A percentile compares a stretch with the other conserved stretches of the same genome.
Evolutionary conservation across 169 alveolate species (phyloP).

Genomic region (Eimeria sp.): DNA sequence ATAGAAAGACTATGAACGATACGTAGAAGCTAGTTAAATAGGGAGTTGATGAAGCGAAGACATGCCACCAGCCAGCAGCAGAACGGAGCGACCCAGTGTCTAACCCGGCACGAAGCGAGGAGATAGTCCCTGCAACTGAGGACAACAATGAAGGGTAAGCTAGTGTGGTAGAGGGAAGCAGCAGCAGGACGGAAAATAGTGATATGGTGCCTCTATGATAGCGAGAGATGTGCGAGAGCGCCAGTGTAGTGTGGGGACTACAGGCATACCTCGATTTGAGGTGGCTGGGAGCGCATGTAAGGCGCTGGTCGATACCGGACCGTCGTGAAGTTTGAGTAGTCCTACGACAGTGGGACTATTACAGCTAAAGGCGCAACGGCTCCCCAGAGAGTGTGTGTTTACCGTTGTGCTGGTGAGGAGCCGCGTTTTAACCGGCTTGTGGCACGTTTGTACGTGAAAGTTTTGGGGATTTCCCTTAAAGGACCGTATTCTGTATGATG

Average conservation of each 20-base stretch:
- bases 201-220: not conserved
- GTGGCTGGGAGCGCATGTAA: not conserved
- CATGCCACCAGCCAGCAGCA: too few relatives aligned
- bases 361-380: not conserved
- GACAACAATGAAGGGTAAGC: not conserved
- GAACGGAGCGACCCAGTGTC: too few relatives aligned
- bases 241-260: not conserved
- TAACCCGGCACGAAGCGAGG: too few relatives aligned
- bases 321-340: not conserved
- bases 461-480: too few relatives aligned
- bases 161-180: not conserved
- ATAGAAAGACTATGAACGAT: too few relatives aligned
- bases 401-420: too few relatives aligned
- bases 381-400: not conserved
- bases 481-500: too few relatives aligned
- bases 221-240: not conserved
- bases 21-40: too few relatives aligned
- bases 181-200: not conserved
- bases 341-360: not conserved
- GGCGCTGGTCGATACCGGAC: not conserved
- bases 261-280: not conserved
- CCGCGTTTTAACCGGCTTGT: too few relatives aligned
- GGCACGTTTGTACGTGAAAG: too few relatives aligned
- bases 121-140: too few relatives aligned
- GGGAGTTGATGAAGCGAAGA: too few relatives aligned